These are phyloP conservation scores for Taiozyma sp. DNA, from an alignment of 1,139 yeast species.

Conservation along the genomic window DNA sequence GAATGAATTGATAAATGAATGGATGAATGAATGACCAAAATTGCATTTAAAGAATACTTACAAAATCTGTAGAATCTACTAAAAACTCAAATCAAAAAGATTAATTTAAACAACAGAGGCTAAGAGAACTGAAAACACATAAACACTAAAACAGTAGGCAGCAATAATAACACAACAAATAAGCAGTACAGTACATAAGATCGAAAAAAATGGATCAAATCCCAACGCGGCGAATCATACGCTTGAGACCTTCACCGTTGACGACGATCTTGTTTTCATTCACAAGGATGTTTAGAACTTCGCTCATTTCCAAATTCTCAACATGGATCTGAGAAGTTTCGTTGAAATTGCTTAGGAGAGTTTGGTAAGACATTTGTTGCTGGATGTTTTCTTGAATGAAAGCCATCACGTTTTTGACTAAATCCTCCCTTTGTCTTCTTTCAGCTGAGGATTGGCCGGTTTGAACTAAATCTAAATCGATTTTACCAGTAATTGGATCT, in stretches of 20 bases:
- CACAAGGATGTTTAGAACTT: slow-evolving; percentile 61
- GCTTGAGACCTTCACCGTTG: slow-evolving; percentile 69
- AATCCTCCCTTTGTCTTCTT: slow-evolving; percentile 72
- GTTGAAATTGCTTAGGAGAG: slow-evolving; percentile 38
- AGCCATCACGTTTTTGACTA: slow-evolving; percentile 54
- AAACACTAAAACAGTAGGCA: neutral
- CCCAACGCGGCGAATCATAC: slow-evolving; percentile 41
- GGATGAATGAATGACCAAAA: neutral
- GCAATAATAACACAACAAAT: neutral
- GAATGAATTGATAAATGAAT: no score
- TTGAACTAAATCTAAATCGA: slow-evolving; percentile 95
- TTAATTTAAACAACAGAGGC: neutral
- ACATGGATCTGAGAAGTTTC: slow-evolving; percentile 67
- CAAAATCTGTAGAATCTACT: neutral
- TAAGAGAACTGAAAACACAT: neutral
- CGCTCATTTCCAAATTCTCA: slow-evolving; percentile 67
- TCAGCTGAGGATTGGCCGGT: slow-evolving; percentile 94
- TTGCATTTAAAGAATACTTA: neutral
- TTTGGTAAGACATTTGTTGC: slow-evolving; percentile 18
- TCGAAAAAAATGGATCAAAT: neutral
- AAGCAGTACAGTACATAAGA: neutral
- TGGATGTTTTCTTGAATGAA: slow-evolving; percentile 34
- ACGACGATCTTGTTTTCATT: slow-evolving; percentile 74
- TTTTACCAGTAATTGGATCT: slow-evolving; percentile 93
- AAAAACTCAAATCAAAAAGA: neutral